Conservation (phyloP, 2,329 filamentous ascomycete genomes). For the Thielaviopsis musarum region DNA sequence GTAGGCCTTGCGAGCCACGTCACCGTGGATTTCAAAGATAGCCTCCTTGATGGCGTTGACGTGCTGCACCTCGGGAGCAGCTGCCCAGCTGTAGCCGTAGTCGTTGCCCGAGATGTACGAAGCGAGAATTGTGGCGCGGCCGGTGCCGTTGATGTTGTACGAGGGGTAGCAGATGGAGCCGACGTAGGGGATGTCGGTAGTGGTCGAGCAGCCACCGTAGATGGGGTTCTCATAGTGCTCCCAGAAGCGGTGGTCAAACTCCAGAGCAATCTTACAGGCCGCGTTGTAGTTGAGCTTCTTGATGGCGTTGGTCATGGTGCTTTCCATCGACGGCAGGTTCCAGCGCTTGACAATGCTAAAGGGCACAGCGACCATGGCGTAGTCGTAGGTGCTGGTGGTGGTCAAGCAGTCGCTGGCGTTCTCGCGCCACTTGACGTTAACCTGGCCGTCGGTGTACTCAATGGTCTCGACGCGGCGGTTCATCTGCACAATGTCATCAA, state of each 20-base stretch:
- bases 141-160: conserved; percentile 47
- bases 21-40: conserved; percentile 49
- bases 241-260: conserved; percentile 50
- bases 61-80: conserved; percentile 40
- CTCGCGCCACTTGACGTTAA: conserved; percentile 41
- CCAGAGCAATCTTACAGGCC: conserved; percentile 45
- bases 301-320: conserved; percentile 31
- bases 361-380: conserved; percentile 46
- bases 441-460: conserved; percentile 32
- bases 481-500: conserved; percentile 38
- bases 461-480: conserved; percentile 39
- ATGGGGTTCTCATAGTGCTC: conserved; percentile 36
- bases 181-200: conserved; percentile 39
- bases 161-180: conserved; percentile 49
- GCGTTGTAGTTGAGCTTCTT: conserved; percentile 26
- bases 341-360: conserved; percentile 48
- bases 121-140: conserved; percentile 44
- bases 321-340: conserved; percentile 32
- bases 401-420: conserved; percentile 23
- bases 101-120: conserved; percentile 35
- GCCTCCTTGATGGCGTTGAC: conserved; percentile 45
- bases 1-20: conserved; percentile 27
- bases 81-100: conserved; percentile 22
- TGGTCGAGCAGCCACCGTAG: conserved; percentile 42
- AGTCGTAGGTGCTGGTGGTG: conserved; percentile 41